phyloP scores from a whole-genome alignment of 2,329 filamentous ascomycete species.

The Cryoendolithus antarcticus region DNA sequence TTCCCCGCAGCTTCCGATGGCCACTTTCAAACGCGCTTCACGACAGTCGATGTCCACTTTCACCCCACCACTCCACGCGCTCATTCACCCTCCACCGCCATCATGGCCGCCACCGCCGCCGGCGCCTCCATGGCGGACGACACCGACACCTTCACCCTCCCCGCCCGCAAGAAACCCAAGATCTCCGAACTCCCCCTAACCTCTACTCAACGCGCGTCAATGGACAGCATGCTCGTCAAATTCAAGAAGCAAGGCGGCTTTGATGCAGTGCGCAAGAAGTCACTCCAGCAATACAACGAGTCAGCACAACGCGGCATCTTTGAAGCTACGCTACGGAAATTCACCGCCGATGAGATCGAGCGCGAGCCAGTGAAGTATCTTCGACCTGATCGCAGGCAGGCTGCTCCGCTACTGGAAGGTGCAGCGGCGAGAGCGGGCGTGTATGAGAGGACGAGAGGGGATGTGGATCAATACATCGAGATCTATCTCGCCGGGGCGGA shows the following conservation, averaged over 20 bases:
- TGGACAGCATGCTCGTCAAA: conserved; percentile 62
- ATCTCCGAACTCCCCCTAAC: conserved; percentile 63
- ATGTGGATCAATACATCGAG: conserved; percentile 57
- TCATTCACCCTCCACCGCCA: background rate
- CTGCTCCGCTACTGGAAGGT: conserved; percentile 64
- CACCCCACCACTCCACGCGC: background rate
- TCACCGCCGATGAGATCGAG: conserved; percentile 60
- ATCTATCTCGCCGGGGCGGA: conserved; percentile 53
- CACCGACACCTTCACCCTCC: conserved; percentile 17
- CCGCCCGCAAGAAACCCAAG: conserved; percentile 49
- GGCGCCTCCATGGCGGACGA: conserved; percentile 12
- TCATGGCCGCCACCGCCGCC: conserved; percentile 10
- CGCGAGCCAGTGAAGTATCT: conserved; percentile 56
- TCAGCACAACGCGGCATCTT: conserved; percentile 42
- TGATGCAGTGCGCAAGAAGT: conserved; percentile 62
- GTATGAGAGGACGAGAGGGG: conserved; percentile 57
- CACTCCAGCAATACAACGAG: conserved; percentile 53
- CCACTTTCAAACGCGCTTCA: no score
- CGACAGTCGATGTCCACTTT: background rate
- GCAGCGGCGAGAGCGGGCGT: conserved; percentile 64
- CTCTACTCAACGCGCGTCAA: conserved; percentile 58
- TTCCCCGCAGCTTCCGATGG: no score
- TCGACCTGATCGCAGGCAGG: conserved; percentile 60
- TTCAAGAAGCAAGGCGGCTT: conserved; percentile 84
- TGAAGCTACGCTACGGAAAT: conserved; percentile 32